Base-by-base conservation (phyloP, 176 grass and related monocot species). In the Musa itinerans region DNA sequence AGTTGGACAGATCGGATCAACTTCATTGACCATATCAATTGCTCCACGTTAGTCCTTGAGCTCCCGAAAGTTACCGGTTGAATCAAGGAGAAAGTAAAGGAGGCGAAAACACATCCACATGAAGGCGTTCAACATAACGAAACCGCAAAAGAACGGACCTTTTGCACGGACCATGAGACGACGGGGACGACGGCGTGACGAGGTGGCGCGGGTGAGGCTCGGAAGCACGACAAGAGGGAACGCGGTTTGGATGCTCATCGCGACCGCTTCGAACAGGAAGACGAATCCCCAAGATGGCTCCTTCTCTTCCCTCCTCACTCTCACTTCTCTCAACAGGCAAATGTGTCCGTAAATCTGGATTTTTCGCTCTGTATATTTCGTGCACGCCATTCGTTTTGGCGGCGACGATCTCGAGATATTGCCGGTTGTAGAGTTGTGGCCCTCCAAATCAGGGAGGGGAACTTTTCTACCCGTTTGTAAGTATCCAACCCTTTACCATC, bases 341-440 rank as follows among this genome's bases (percentile, higher is more conserved):
- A 72, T 53, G 10, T 53, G 53, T 73, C 5, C 3, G n/a, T 1
- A 54, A 53, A 26, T 52, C 49, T 22, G 3, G 53, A 55, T 53
- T 3, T n/a, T 74, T 74, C 71, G 26, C 13, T 7, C 1, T 13
- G 16, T 10, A 55, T 11, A 55, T 74, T 56, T 74, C 53, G 10
- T 56, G 71, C 52, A 15, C n/a, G 71, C 71, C 72, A 34, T 53
- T 56, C 72, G 72, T 74, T 74, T 56, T 34, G 29, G 52, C 43
- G 13, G 2, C 25, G 9, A 1, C 8, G 50, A 25, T 9, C 50
- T 70, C 20, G 68, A 50, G 48, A 70, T 70, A 70, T 51, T 48
- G 48, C 68, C 11, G 48, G 7, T 2, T 48, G 14, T 8, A 1
- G 29, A 20, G 29, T 16, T 50, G 65, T 68, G 26, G 65, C 65